These are phyloP conservation scores for Lepiota brunneoincarnata DNA, from an alignment of 768 basidiomycete genomes.

Conservation along the genomic window DNA sequence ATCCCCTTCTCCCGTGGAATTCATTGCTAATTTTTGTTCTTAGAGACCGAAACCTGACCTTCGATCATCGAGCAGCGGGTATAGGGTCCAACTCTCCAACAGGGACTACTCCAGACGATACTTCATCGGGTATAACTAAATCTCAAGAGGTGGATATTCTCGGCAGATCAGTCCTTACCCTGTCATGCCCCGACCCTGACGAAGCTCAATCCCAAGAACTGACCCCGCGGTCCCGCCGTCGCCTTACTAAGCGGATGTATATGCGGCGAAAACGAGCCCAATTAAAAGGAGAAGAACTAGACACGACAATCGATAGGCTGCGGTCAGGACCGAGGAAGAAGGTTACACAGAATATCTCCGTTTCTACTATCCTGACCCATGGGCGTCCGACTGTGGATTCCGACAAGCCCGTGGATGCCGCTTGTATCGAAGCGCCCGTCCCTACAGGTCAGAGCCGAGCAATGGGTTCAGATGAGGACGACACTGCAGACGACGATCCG, in stretches of 20 bases:
- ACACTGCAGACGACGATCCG: slow-evolving; percentile 11
- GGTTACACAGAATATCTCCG: background rate
- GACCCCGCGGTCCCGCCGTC: slow-evolving; percentile 12
- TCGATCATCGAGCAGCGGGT: background rate
- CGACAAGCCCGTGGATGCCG: background rate
- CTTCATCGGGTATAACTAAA: background rate
- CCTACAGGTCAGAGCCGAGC: background rate
- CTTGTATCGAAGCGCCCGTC: background rate
- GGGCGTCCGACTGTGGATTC: background rate
- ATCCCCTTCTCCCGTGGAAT: background rate
- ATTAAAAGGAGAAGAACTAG: slow-evolving; percentile 2
- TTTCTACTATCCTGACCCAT: background rate
- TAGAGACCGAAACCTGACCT: background rate
- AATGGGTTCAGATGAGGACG: slow-evolving; percentile 1
- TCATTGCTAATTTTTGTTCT: background rate
- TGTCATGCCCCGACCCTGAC: slow-evolving; percentile 2
- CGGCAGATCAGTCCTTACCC: background rate
- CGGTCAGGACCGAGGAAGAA: slow-evolving; percentile 7
- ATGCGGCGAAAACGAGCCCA: slow-evolving; percentile 14
- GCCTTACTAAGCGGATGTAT: slow-evolving; percentile 12
- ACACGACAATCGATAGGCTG: slow-evolving; percentile 8
- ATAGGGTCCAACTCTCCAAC: background rate
- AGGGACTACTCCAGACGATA: background rate
- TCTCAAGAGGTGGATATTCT: background rate
- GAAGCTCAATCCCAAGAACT: slow-evolving; percentile 11